These are phyloP conservation scores for Porodaedalea pini DNA, from an alignment of 1,284 basidiomycete species.

Conservation along the genomic window DNA sequence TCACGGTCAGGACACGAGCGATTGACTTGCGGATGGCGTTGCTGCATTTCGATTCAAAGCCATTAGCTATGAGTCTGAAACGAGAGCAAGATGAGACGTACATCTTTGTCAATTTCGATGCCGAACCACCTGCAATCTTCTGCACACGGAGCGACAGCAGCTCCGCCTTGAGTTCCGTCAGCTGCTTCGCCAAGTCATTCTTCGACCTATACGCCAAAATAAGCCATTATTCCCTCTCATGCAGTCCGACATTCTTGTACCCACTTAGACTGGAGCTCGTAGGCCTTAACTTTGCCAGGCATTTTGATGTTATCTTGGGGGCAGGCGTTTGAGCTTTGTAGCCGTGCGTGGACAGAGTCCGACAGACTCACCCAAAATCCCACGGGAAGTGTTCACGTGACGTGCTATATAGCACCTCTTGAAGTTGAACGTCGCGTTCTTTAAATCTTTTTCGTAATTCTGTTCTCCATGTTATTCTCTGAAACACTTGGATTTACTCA, in stretches of 20 bases:
- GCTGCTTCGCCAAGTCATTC: slow-evolving; percentile 95
- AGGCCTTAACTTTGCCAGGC: slow-evolving; percentile 91
- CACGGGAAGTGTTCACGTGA: slow-evolving; percentile 1
- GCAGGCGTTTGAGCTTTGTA: background rate
- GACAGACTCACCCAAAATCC: background rate
- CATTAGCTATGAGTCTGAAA: slow-evolving; percentile 1
- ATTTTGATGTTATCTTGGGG: slow-evolving; percentile 43
- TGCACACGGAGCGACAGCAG: slow-evolving; percentile 92
- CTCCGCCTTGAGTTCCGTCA: slow-evolving; percentile 94
- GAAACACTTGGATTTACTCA: background rate
- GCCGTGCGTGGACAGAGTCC: background rate
- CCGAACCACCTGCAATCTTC: slow-evolving; percentile 96
- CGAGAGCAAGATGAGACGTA: slow-evolving; percentile 42
- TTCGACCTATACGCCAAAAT: slow-evolving; percentile 70
- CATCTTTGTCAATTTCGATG: slow-evolving; percentile 98
- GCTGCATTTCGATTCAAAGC: slow-evolving; percentile 46
- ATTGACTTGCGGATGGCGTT: slow-evolving; percentile 98
- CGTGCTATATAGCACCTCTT: slow-evolving; percentile 1
- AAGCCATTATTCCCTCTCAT: slow-evolving; percentile 12
- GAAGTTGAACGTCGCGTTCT: background rate
- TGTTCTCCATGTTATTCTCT: background rate
- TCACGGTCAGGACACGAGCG: slow-evolving; percentile 97
- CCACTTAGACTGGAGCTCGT: slow-evolving; percentile 97
- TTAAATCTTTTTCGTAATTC: no score
- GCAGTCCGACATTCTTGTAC: slow-evolving; percentile 30